These are phyloP conservation scores for Trichoderma gracile DNA, from an alignment of 2,329 filamentous ascomycete species.

Conservation along the genomic window DNA sequence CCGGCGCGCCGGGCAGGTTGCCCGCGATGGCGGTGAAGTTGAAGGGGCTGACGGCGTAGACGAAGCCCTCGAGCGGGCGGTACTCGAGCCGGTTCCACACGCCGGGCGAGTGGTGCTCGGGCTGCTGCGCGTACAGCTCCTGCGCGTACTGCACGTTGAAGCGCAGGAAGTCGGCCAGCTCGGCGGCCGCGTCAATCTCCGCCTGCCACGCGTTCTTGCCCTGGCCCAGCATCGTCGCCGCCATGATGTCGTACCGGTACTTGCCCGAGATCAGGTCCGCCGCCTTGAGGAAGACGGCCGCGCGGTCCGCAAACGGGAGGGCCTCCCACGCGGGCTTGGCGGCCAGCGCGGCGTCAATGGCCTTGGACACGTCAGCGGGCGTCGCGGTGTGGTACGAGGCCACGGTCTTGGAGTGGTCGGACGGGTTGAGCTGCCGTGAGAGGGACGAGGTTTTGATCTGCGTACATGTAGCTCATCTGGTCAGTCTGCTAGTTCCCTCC, in stretches of 20 bases:
- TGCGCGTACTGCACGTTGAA: conserved; percentile 95
- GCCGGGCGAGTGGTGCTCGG: conserved; percentile 75
- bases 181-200: conserved; percentile 95
- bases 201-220: conserved; percentile 99
- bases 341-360: conserved; percentile 82
- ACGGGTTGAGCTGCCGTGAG: conserved; percentile 76
- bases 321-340: conserved; percentile 85
- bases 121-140: conserved; percentile 86
- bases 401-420: conserved; percentile 72
- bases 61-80: conserved; percentile 88
- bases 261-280: conserved; percentile 88
- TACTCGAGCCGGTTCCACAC: conserved; percentile 93
- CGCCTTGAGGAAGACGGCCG: conserved; percentile 92
- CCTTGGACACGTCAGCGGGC: conserved; percentile 70
- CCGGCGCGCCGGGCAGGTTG: conserved; percentile 80
- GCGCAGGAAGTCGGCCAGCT: conserved; percentile 87
- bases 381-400: conserved; percentile 85
- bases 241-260: conserved; percentile 96
- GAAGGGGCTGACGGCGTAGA: conserved; percentile 92
- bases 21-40: conserved; percentile 96
- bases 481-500: not conserved
- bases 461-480: no score
- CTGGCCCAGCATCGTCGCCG: conserved; percentile 91
- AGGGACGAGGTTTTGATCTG: conserved; percentile 67
- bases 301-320: conserved; percentile 85